Evolutionary conservation across 2,329 filamentous ascomycete genomes (phyloP).

Genomic region (Cladosporium sp.): DNA sequence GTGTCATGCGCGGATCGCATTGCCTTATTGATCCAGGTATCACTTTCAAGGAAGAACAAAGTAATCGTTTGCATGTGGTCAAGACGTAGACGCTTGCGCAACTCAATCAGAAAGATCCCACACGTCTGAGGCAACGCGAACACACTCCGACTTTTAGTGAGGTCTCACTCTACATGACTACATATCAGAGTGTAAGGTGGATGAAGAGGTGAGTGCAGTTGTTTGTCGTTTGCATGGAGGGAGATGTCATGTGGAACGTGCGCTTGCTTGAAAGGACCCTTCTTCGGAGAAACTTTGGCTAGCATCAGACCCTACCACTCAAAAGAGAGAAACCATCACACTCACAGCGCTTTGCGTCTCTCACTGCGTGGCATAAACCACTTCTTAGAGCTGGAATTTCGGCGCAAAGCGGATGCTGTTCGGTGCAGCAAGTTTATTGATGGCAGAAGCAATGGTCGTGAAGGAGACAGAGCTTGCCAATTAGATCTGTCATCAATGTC

Average conservation of each 20-base stretch:
- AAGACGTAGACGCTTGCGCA: background rate
- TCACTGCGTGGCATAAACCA: too few species aligned
- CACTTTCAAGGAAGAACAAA: background rate
- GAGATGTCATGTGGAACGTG: constrained; percentile 4
- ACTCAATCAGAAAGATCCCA: background rate
- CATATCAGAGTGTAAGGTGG: background rate
- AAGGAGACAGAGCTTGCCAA: too few species aligned
- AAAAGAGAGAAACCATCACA: background rate
- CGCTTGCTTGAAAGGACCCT: background rate
- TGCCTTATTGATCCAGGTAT: background rate
- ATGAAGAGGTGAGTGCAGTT: background rate
- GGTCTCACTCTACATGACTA: background rate
- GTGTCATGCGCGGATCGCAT: background rate
- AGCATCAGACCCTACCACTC: background rate
- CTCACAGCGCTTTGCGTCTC: background rate
- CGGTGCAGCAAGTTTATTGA: too few species aligned
- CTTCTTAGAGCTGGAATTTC: too few species aligned
- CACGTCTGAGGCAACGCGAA: background rate
- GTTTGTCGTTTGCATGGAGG: background rate
- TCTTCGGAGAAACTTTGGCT: background rate
- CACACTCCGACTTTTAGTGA: background rate
- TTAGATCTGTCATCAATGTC: too few species aligned
- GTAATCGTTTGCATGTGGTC: background rate
- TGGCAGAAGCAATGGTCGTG: too few species aligned
- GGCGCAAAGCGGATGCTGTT: too few species aligned